These are phyloP conservation scores for Albugo candida DNA, from an alignment of 352 stramenopile species.

Conservation along the genomic window DNA sequence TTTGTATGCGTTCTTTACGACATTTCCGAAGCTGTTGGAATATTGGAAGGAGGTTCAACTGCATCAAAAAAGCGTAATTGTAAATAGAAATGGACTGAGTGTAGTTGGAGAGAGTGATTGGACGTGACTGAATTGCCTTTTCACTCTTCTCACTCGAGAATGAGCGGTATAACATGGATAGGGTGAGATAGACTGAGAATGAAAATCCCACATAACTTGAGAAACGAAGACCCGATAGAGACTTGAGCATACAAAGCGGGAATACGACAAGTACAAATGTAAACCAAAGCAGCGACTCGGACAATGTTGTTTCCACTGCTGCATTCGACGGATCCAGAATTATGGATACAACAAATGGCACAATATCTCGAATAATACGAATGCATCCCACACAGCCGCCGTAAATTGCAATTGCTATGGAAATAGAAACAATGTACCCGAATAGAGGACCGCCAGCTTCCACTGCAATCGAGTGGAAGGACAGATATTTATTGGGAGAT, in stretches of 20 bases:
- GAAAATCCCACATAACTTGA: slow-evolving; percentile 52
- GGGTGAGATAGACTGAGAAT: slow-evolving; percentile 41
- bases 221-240: slow-evolving; percentile 36
- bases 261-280: slow-evolving; percentile 35
- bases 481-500: slow-evolving; percentile 22
- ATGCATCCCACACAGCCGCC: slow-evolving; percentile 48
- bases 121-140: too few species aligned
- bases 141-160: slow-evolving; percentile 1
- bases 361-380: slow-evolving; percentile 44
- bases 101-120: slow-evolving; percentile 15
- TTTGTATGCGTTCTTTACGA: slow-evolving; percentile 26
- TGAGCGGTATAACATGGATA: slow-evolving; percentile 30
- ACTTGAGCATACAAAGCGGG: slow-evolving; percentile 49
- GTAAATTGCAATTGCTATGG: slow-evolving; percentile 48
- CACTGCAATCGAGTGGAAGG: slow-evolving; percentile 45
- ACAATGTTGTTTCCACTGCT: not conserved
- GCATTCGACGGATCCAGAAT: not conserved
- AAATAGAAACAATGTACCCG: slow-evolving; percentile 38
- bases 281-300: slow-evolving; percentile 26
- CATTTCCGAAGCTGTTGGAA: slow-evolving; percentile 46
- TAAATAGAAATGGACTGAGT: slow-evolving; percentile 48
- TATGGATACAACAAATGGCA: slow-evolving; percentile 33
- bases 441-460: slow-evolving; percentile 24
- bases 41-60: slow-evolving; percentile 57
- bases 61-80: slow-evolving; percentile 77